phyloP scores from a whole-genome alignment of 78 protist genomes.

The Creolimax fragrantissima region DNA sequence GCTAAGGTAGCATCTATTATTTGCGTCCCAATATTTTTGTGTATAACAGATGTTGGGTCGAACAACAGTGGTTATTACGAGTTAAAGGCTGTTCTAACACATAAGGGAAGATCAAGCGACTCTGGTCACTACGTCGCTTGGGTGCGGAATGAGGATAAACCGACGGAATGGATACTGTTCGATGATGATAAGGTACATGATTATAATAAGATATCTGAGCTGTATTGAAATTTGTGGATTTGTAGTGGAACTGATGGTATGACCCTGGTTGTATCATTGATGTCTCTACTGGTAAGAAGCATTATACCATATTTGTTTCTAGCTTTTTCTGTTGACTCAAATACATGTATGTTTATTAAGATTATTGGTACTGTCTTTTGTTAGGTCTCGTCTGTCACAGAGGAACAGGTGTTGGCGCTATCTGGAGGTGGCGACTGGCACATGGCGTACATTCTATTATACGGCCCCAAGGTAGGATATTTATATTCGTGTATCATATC shows the following conservation, averaged over 20 bases:
- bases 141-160: slow-evolving; percentile 31
- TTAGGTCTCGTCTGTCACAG: slow-evolving; percentile 2
- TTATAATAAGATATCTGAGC: too few relatives aligned
- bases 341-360: background rate
- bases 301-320: background rate
- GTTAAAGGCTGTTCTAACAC: slow-evolving; percentile 72
- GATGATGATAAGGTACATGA: slow-evolving; percentile 76
- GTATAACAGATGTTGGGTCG: slow-evolving; percentile 13
- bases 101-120: slow-evolving; percentile 84
- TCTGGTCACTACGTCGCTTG: slow-evolving; percentile 90
- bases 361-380: background rate
- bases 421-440: slow-evolving; percentile 77
- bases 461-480: slow-evolving; percentile 29
- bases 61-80: slow-evolving; percentile 71
- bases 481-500: too few relatives aligned
- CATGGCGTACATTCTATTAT: slow-evolving; percentile 72
- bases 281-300: background rate
- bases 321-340: background rate
- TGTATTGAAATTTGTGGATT: too few relatives aligned
- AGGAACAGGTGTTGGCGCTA: slow-evolving; percentile 60
- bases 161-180: slow-evolving; percentile 60
- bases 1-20: too few relatives aligned
- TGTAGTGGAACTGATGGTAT: background rate
- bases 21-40: too few relatives aligned
- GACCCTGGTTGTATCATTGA: background rate